Evolutionary conservation across 164 flowering plant species (phyloP), one percentile per base, ranked within the genome.

Genomic region (Berberis vulgaris): DNA sequence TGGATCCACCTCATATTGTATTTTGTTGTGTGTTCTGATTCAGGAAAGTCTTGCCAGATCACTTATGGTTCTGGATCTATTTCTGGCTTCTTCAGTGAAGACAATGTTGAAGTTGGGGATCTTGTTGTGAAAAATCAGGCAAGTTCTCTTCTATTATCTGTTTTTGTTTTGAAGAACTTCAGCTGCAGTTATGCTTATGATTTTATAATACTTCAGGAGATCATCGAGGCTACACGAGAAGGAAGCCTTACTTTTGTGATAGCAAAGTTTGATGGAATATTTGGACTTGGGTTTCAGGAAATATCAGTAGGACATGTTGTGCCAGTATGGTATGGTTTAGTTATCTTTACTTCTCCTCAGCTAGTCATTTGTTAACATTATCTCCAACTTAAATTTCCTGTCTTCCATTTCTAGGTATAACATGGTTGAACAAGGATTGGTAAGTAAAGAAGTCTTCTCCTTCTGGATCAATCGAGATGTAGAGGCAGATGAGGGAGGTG

Each of bases 201-300:
- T 6, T 71, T 49, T 60, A 7, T 52, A 26, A 49, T 56, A 54
- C 59, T 73, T 64, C 70, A 86, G 88, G 84, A 69, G 59, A 82
- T 86, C 57, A 72, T 70, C 40, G 91, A 86, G 71, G 77, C 78
- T 46, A 83, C 78, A 49, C 71, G 61, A 45, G 88, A 84, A 70
- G 75, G 72, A 45, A 49, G 64, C 45, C 57, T 80, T 3, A 38
- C 70, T 43, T 77, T 84, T 11, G 45, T 70, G 26, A 38, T 78
- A 55, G 70, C 78, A 4, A 64, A 74, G 64, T 83, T 79, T 62
- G 91, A 86, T 74, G 88, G 88, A 26, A 65, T 84, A 52, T 75
- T 86, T 46, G 88, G 91, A 62, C 88, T 86, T 44, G 88, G 87
- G 2, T 82, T 84, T 73, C 74, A 77, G 62, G 84, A 86, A 43